A percentile compares a stretch with the other conserved stretches of the same genome.
phyloP scores from a whole-genome alignment of 768 basidiomycete genomes.

The Trametes meyenii region DNA sequence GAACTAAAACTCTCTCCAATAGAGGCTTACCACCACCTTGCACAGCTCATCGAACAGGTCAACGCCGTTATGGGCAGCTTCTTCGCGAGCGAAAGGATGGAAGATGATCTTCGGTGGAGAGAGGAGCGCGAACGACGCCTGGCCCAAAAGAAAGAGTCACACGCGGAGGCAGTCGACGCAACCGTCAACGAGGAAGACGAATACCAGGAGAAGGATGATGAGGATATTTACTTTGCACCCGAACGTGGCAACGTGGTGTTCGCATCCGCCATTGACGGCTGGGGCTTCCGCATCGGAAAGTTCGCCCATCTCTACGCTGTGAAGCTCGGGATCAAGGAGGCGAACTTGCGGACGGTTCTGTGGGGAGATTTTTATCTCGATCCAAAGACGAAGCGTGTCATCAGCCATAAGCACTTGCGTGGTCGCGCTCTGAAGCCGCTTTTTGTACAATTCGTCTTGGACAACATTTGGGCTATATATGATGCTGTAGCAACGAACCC shows the following conservation, averaged over 20 bases:
- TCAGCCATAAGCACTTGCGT: conserved; percentile 86
- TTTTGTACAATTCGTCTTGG: conserved; percentile 96
- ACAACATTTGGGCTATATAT: conserved; percentile 97
- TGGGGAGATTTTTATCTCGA: conserved; percentile 99
- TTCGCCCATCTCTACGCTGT: conserved; percentile 92
- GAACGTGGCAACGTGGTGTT: conserved; percentile 96
- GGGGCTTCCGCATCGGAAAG: conserved; percentile 94
- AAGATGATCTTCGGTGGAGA: conserved; percentile 91
- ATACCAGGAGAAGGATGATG: conserved; percentile 96
- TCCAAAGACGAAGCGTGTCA: conserved; percentile 91
- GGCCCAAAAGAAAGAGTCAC: conserved; percentile 70
- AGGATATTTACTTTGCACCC: conserved; percentile 96
- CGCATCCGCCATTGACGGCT: conserved; percentile 93
- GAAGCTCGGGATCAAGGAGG: conserved; percentile 90
- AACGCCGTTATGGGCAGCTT: conserved; percentile 98
- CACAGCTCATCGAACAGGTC: conserved; percentile 91
- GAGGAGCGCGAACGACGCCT: conserved; percentile 88
- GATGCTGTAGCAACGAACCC: conserved; percentile 87
- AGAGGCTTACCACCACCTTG: conserved; percentile 95
- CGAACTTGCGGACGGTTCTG: conserved; percentile 79
- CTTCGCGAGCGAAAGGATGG: conserved; percentile 95
- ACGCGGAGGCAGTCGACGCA: conserved; percentile 58
- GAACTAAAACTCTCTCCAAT: conserved; percentile 89
- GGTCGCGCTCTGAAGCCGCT: conserved; percentile 90
- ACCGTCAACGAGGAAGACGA: conserved; percentile 58